Percentiles rank a stretch among this genome's conserved stretches.
phyloP scores from a whole-genome alignment of 2,329 filamentous ascomycete species.

The Paraphoma chrysanthemicola region DNA sequence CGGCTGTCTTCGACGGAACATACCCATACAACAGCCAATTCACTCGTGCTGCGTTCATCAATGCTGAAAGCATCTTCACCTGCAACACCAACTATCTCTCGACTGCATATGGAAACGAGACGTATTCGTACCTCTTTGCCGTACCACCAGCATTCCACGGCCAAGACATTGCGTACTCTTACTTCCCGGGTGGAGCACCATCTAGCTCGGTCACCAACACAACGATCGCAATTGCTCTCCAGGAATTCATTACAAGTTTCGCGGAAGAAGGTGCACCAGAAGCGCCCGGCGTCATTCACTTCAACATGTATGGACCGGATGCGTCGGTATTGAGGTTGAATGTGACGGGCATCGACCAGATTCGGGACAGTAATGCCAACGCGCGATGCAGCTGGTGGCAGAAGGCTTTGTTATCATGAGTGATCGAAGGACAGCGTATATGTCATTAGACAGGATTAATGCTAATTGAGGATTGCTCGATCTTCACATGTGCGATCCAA shows the following conservation, averaged over 20 bases:
- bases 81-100: constrained; percentile 63
- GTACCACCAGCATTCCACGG: constrained; percentile 62
- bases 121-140: constrained; percentile 61
- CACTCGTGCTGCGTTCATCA: constrained; percentile 51
- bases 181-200: constrained; percentile 52
- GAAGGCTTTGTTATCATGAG: constrained; percentile 50
- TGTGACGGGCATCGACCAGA: constrained; percentile 49
- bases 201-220: constrained; percentile 32
- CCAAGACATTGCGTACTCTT: constrained; percentile 60
- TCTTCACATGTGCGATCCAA: neutral
- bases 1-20: constrained; percentile 55
- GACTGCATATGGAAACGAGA: constrained; percentile 54
- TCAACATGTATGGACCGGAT: constrained; percentile 56
- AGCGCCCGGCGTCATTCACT: constrained; percentile 49
- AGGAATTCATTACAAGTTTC: constrained; percentile 56
- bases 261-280: constrained; percentile 49
- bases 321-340: constrained; percentile 55
- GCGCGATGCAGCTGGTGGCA: constrained; percentile 63
- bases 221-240: constrained; percentile 52
- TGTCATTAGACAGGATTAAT: neutral
- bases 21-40: constrained; percentile 56
- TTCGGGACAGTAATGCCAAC: constrained; percentile 56
- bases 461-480: neutral
- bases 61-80: constrained; percentile 54
- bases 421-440: neutral